Percentiles rank a stretch among this genome's conserved stretches.
Evolutionary conservation across 2,329 filamentous ascomycete species (phyloP).

Genomic region (Phialocephala sp.): DNA sequence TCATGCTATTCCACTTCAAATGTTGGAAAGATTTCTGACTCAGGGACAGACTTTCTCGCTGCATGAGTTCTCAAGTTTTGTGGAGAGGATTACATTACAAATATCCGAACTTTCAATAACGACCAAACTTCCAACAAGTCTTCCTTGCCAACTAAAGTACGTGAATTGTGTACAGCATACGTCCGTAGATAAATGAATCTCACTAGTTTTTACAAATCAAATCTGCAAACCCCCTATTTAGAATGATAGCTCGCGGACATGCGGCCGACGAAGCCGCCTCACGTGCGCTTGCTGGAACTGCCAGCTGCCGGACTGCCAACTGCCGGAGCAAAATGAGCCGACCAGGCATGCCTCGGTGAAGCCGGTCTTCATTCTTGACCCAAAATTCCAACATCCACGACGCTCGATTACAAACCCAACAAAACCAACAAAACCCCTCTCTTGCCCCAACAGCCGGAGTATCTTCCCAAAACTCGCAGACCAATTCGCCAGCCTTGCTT

Average conservation of each 20-base stretch:
- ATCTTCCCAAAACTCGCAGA: slow-evolving; percentile 4
- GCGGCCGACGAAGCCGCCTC: not conserved
- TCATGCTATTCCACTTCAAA: no score
- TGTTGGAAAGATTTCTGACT: no score
- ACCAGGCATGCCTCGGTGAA: not conserved
- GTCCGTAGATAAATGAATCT: not conserved
- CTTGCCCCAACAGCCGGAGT: not conserved
- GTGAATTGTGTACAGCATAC: not conserved
- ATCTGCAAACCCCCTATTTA: not conserved
- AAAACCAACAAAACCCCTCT: not conserved
- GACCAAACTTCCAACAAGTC: not conserved
- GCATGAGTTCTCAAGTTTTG: no score
- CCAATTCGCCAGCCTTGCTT: not conserved
- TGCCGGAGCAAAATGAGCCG: not conserved
- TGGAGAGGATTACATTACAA: no score
- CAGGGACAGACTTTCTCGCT: no score
- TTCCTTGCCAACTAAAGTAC: not conserved
- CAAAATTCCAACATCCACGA: not conserved
- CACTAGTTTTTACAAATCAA: not conserved
- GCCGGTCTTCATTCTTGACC: slow-evolving; percentile 2
- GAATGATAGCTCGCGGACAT: not conserved
- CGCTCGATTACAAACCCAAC: not conserved
- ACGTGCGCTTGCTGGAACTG: not conserved
- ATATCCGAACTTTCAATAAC: no score
- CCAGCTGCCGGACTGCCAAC: no score